These are phyloP conservation scores for Neospermospora avenae DNA, from an alignment of 2,329 filamentous ascomycete species.

Conservation along the genomic window DNA sequence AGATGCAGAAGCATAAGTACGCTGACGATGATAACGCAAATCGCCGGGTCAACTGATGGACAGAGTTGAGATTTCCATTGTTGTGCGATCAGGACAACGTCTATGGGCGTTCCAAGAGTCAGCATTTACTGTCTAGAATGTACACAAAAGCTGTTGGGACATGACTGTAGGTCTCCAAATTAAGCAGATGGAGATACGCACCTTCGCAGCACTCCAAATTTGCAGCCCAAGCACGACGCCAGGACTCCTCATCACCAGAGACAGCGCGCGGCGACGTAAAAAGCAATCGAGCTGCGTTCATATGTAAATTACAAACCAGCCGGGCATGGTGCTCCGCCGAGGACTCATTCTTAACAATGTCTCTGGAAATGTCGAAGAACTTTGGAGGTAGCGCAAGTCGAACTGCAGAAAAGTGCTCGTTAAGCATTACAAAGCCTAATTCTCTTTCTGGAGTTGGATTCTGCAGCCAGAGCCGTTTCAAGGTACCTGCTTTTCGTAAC, in stretches of 20 bases:
- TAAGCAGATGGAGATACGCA: too few relatives aligned
- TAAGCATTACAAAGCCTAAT: constrained; percentile 18
- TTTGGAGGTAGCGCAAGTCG: constrained; percentile 33
- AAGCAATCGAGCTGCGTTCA: constrained; percentile 30
- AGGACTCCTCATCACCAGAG: neutral
- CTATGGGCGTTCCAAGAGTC: too few relatives aligned
- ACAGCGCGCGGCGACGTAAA: constrained; percentile 15
- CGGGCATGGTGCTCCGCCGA: constrained; percentile 30
- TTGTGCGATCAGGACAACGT: constrained; percentile 28
- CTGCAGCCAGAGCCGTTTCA: constrained; percentile 22
- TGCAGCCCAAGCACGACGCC: constrained; percentile 25
- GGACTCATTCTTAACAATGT: constrained; percentile 32
- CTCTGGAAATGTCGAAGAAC: constrained; percentile 35
- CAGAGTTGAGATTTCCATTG: constrained; percentile 37
- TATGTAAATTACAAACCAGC: constrained; percentile 29
- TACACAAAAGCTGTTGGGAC: too few relatives aligned
- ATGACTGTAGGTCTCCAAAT: too few relatives aligned
- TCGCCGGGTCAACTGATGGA: constrained; percentile 36
- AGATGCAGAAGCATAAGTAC: constrained; percentile 34
- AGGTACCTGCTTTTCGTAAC: constrained; percentile 29
- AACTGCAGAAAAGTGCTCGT: constrained; percentile 26
- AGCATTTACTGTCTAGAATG: too few relatives aligned
- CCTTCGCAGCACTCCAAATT: constrained; percentile 35
- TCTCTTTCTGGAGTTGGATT: constrained; percentile 19
- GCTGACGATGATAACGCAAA: constrained; percentile 35